Evolutionary conservation across 306 rosid genomes (phyloP).

Genomic region (Citrullus amarus): DNA sequence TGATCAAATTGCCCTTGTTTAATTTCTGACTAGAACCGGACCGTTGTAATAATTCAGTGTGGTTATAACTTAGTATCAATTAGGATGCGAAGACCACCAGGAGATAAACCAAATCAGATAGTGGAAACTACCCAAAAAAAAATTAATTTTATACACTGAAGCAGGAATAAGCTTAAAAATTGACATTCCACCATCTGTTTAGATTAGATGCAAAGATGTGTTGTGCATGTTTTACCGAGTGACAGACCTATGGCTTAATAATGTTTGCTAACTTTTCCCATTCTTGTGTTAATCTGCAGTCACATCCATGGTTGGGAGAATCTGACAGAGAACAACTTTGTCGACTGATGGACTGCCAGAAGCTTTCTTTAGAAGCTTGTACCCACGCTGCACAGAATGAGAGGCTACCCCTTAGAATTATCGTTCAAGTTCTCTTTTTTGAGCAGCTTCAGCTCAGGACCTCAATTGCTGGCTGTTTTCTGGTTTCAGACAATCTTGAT

Average conservation of each 20-base stretch:
- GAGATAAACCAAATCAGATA: not conserved
- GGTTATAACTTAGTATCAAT: not conserved
- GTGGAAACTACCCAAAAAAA: not conserved
- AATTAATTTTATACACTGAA: not conserved
- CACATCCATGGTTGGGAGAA: constrained; percentile 96
- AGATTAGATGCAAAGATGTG: not conserved
- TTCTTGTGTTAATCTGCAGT: constrained; percentile 36
- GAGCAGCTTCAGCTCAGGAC: constrained; percentile 99
- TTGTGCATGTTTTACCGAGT: not conserved
- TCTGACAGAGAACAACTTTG: constrained; percentile 86
- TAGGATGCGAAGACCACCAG: not conserved
- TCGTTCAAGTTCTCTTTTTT: constrained; percentile 90
- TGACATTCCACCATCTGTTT: not conserved
- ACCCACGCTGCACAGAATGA: constrained; percentile 97
- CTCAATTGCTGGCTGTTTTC: constrained; percentile 87
- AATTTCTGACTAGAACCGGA: not conserved
- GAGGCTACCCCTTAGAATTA: constrained; percentile 83
- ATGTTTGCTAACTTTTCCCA: constrained; percentile 15
- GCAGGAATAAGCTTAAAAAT: not conserved
- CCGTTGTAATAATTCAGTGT: not conserved
- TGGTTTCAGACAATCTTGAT: constrained; percentile 83
- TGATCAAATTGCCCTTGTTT: not conserved
- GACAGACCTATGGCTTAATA: not conserved
- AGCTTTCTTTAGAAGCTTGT: constrained; percentile 96
- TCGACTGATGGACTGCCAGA: constrained; percentile 94